Base-by-base conservation (phyloP, 495 filamentous ascomycete genomes). In the Aspergillus diversus region DNA sequence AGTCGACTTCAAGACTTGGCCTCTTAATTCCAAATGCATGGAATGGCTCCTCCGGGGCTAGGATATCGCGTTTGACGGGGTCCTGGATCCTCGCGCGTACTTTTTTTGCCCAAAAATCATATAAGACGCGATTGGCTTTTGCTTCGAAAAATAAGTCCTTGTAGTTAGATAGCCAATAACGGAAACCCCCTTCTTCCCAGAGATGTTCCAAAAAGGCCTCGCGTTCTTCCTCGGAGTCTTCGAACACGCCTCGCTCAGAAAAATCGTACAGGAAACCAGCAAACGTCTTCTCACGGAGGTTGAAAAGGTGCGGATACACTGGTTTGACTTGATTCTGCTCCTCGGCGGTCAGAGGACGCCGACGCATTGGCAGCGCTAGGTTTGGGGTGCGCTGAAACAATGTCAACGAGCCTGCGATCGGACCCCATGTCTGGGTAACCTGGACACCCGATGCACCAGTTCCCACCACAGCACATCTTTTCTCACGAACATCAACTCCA, bases 401-500 rank as follows among this genome's bases (percentile, higher is more conserved):
- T 0, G 71, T 81, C n/a, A 81, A 64, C 3, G 69, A 56, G 4
- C 47, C 68, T 0, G 76, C 83, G 0, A 64, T 59, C 13, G 71
- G 73, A 8, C 71, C 82, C 60, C 66, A 70, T 31, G 78, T 80
- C 59, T 88, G 85, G 1, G 75, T 73, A 42, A 86, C 73, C 57
- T 90, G 87, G 0, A 89, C 80, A 0, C 84, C 86, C 0, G 82
- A 77, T 0, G 85, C 80, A 9, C 87, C 87, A 0, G 87, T 89
- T 8, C 87, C 87, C 17, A 90, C 81, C 46, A 88, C 72, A 7
- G 81, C 83, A 34, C 76, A 71, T 7, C 75, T 72, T 68, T 88
- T 87, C 48, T 74, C 74, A 16, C 67, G 68, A 7, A 86, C 67
- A 60, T 84, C 72, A 35, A 85, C 71, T 11, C 71, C 68, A 5